A percentile compares a stretch with the other conserved stretches of the same genome.
Evolutionary conservation across 495 filamentous ascomycete species (phyloP).

Genomic region (Neurospora discreta): DNA sequence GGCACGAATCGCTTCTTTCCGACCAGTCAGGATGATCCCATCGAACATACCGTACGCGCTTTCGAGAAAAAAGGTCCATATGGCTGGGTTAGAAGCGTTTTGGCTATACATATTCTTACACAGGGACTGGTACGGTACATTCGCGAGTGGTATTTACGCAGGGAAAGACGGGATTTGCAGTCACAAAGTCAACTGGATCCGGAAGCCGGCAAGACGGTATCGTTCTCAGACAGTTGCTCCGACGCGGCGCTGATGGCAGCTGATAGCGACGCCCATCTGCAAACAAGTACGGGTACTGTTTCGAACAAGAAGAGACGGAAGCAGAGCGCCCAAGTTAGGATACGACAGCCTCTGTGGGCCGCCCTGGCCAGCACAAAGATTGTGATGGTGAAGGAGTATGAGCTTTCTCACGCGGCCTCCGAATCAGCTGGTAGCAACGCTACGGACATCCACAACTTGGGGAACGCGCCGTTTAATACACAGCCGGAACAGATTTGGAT

Average conservation of each 20-base stretch:
- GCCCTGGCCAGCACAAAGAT: constrained; percentile 90
- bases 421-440: constrained; percentile 63
- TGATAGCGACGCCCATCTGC: constrained; percentile 32
- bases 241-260: constrained; percentile 35
- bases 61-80: constrained; percentile 39
- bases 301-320: constrained; percentile 73
- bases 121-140: constrained; percentile 61
- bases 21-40: constrained; percentile 28
- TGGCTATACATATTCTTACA: constrained; percentile 83
- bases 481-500: constrained; percentile 80
- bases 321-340: constrained; percentile 79
- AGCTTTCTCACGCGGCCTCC: constrained; percentile 67
- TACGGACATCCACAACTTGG: constrained; percentile 68
- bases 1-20: constrained; percentile 30
- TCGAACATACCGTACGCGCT: constrained; percentile 28
- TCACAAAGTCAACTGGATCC: constrained; percentile 34
- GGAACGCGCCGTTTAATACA: constrained; percentile 59
- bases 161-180: constrained; percentile 38
- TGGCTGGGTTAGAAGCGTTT: constrained; percentile 45
- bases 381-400: constrained; percentile 84
- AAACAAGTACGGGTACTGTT: constrained; percentile 19
- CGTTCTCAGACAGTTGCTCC: constrained; percentile 20
- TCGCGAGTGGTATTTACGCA: constrained; percentile 46
- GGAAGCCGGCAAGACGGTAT: constrained; percentile 33
- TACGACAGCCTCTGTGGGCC: constrained; percentile 87